Base-by-base conservation (phyloP, 495 filamentous ascomycete species). In the Xylaria telfairii region DNA sequence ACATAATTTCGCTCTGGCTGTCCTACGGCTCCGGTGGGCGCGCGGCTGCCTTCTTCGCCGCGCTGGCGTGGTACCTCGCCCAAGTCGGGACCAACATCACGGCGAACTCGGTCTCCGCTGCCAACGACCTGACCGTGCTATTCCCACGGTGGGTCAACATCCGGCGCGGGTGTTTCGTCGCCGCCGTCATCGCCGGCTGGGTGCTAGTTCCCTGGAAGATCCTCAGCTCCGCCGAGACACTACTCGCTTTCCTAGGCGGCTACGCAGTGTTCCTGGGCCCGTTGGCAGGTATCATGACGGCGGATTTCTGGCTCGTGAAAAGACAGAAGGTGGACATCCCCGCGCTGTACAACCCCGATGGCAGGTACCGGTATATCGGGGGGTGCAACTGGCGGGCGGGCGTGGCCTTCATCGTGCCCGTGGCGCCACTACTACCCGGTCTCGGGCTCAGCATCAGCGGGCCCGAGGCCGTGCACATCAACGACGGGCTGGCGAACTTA, bases 221-320 rank as follows among this genome's bases (percentile, higher is more conserved):
- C 57, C 75, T 91, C 30, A 84, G 80, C 51, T 87, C 84, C 19
- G 89, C 89, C 19, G 74, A 78, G 19, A 87, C 82, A 0, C 87
- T 91, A 76, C 83, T 91, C 10, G 83, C 83, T 41, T 91, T 91
- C 77, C 86, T 91, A 82, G 83, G 85, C 24, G 87, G 87, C 1
- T 90, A 90, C 65, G 84, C 87, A 19, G 86, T 92, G 42, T 92
- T 93, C 81, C 83, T 93, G 3, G 90, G 86, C 0, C 91, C 91
- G 0, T 89, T 93, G 56, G 89, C 87, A 12, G 88, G 87, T 15
- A 90, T 92, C 68, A 87, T 93, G 80, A 80, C 87, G 0, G 83
- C 85, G 21, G 91, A 93, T 74, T 93, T 87, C 78, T 93, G 90
- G 90, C 74, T 91, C 62, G 77, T 93, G 19, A 89, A 92, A 72